Evolutionary conservation across 2,329 filamentous ascomycete genomes (phyloP).

Genomic region (Ascochyta viciae-villosae): DNA sequence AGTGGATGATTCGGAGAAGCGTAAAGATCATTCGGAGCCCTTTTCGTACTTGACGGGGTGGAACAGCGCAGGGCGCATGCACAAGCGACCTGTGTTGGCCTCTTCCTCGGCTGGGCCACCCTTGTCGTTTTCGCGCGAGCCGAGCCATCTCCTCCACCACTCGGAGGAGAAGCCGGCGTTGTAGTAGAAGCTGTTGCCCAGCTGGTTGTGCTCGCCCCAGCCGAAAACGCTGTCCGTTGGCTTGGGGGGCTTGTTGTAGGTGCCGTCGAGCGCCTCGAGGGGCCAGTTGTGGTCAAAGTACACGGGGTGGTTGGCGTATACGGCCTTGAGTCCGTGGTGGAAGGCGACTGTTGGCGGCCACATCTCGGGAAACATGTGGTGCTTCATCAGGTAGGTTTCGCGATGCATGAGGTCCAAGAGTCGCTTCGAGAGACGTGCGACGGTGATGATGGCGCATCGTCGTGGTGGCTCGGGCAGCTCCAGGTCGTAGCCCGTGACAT

Average conservation of each 20-base stretch:
- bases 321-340: conserved; percentile 79
- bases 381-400: conserved; percentile 75
- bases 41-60: conserved; percentile 59
- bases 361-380: conserved; percentile 80
- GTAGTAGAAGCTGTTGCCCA: conserved; percentile 60
- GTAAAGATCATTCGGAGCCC: conserved; percentile 43
- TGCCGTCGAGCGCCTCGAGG: conserved; percentile 54
- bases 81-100: conserved; percentile 56
- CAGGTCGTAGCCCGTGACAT: conserved; percentile 71
- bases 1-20: conserved; percentile 28
- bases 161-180: conserved; percentile 57
- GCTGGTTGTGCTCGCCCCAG: conserved; percentile 60
- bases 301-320: conserved; percentile 79
- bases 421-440: conserved; percentile 74
- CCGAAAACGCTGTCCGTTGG: conserved; percentile 57
- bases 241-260: conserved; percentile 57
- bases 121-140: conserved; percentile 55
- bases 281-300: conserved; percentile 80
- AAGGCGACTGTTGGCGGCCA: conserved; percentile 75
- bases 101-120: conserved; percentile 52
- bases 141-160: conserved; percentile 59
- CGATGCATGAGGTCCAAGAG: conserved; percentile 79
- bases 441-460: conserved; percentile 79
- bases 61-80: conserved; percentile 54
- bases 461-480: conserved; percentile 67